Evolutionary conservation across 2,329 filamentous ascomycete species (phyloP).

Genomic region (Ambrosiella cleistominuta): DNA sequence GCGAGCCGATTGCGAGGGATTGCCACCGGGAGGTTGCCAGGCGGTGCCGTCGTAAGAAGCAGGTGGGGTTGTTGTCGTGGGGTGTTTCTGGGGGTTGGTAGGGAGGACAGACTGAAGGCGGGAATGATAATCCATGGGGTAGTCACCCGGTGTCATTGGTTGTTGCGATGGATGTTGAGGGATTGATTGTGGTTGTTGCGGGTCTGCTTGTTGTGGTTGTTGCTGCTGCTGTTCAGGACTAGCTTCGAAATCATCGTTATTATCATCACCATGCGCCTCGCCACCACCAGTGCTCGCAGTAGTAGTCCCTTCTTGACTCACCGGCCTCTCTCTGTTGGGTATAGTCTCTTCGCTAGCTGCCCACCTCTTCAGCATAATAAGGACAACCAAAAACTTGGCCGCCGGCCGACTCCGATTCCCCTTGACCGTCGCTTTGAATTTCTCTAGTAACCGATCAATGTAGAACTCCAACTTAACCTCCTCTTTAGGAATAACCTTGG

Average conservation of each 20-base stretch:
- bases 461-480: slow-evolving; percentile 49
- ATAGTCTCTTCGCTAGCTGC: slow-evolving; percentile 25
- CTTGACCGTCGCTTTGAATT: slow-evolving; percentile 46
- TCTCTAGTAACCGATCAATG: slow-evolving; percentile 50
- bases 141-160: background rate
- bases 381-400: slow-evolving; percentile 51
- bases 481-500: slow-evolving; percentile 50
- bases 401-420: slow-evolving; percentile 47
- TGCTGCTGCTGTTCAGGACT: too few species aligned
- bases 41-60: background rate
- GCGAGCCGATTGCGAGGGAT: background rate
- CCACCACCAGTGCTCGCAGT: background rate
- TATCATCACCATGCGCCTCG: background rate
- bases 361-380: slow-evolving; percentile 54
- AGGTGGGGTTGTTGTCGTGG: background rate
- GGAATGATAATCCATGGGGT: background rate
- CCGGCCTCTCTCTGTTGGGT: background rate
- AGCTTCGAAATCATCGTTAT: too few species aligned
- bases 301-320: background rate
- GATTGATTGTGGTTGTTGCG: background rate
- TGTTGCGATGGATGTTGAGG: background rate
- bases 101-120: background rate
- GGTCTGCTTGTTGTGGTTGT: background rate
- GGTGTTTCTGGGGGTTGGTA: background rate
- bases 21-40: background rate